Evolutionary conservation across 345 rosid species (phyloP), one percentile per base, ranked within the genome.

Genomic region (Aquilaria sinensis): DNA sequence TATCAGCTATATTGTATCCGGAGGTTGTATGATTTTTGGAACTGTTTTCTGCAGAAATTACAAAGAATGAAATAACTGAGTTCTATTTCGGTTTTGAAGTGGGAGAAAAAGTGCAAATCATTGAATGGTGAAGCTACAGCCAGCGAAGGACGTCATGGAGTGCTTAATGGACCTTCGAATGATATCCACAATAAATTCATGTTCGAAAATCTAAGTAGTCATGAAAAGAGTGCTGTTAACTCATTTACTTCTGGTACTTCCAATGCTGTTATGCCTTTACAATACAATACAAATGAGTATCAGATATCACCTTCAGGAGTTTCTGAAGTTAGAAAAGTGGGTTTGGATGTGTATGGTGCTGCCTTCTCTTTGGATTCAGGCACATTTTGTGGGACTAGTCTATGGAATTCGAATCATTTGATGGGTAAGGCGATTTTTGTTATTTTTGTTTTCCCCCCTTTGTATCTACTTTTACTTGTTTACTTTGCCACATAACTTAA

Each of bases 251-350:
- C 75, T 23, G 72, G 74, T 68, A 12, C 53, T 78, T 66, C 73
- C 61, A 81, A 78, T 78, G 65, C 71, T 85, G 97, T 88, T 86
- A 75, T 81, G 85, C 99, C 97, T 94, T 90, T 88, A 88, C 97
- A 73, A 64, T 78, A 68, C 71, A 53, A 75, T 82, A 94, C 95
- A 52, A 71, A 79, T 86, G 83, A 90, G 97, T 65, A 74, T 85
- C 97, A 90, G 97, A 79, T 87, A 88, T 82, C 83, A 48, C 48
- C 63, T 74, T 63, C 80, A 53, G 82, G 70, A 72, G 51, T 51
- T 43, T 64, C 73, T 66, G 81, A 71, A 55, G 80, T 52, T 77
- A 47, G 76, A 62, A 73, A 68, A 70, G 60, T 45, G 69, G 78
- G 73, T 68, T 63, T 75, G 52, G 56, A 57, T 67, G 64, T 60